Evolutionary conservation across 2,329 filamentous ascomycete species (phyloP).

Genomic region (Venturia pyrina): DNA sequence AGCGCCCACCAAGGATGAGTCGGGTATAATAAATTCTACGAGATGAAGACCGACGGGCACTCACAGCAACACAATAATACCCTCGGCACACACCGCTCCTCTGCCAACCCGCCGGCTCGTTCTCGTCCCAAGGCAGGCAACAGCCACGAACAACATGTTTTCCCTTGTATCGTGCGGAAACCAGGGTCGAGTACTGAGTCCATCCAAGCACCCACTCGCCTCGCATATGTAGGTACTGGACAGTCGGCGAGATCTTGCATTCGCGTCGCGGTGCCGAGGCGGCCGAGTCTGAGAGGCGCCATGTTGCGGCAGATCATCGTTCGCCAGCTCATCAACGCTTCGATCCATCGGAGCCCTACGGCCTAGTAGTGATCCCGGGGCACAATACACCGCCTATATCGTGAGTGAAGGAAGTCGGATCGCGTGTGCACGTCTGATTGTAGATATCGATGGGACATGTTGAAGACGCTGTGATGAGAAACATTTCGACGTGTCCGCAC

Average conservation of each 20-base stretch:
- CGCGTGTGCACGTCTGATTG: background rate
- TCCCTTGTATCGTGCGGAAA: background rate
- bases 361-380: background rate
- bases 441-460: background rate
- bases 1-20: background rate
- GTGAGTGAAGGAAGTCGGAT: background rate
- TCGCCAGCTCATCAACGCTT: slow-evolving; percentile 14
- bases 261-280: slow-evolving; percentile 9
- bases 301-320: slow-evolving; percentile 14
- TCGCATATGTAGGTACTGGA: background rate
- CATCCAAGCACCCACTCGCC: background rate
- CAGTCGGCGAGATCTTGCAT: background rate
- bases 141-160: background rate
- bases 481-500: background rate
- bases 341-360: slow-evolving; percentile 11
- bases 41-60: background rate
- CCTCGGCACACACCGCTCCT: slow-evolving; percentile 8
- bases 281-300: slow-evolving; percentile 2
- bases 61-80: background rate
- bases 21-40: background rate
- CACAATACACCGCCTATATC: slow-evolving; percentile 10
- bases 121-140: slow-evolving; percentile 4
- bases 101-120: slow-evolving; percentile 2
- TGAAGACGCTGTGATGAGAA: background rate
- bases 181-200: background rate